Evolutionary conservation across 345 rosid genomes (phyloP).

Genomic region (Gossypium bickii): DNA sequence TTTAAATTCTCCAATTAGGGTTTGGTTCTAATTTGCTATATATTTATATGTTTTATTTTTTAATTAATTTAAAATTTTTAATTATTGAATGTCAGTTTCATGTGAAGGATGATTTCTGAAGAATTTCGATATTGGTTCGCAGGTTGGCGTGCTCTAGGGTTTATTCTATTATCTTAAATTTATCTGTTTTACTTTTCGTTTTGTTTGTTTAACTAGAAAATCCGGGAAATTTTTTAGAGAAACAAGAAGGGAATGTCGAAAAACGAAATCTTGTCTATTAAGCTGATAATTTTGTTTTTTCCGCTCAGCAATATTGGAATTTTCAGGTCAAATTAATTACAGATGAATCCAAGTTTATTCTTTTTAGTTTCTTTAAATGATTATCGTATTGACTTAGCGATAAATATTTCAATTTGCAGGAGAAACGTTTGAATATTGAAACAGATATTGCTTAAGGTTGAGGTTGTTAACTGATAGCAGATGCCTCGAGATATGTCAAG

Average conservation of each 20-base stretch:
- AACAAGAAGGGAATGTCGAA: background rate
- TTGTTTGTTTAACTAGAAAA: constrained; percentile 1
- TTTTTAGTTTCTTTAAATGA: background rate
- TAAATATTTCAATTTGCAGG: background rate
- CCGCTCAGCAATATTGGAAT: background rate
- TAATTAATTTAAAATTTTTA: background rate
- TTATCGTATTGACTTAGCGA: background rate
- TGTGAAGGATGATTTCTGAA: background rate
- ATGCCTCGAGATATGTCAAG: constrained; percentile 83
- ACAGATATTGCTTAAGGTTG: background rate
- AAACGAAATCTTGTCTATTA: no score
- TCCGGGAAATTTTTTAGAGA: background rate
- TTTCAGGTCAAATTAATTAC: constrained; percentile 6
- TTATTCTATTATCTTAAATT: background rate
- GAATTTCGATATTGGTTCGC: background rate
- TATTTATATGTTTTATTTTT: background rate
- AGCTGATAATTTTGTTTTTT: background rate
- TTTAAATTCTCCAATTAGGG: constrained; percentile 5
- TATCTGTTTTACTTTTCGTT: background rate
- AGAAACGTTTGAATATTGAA: background rate
- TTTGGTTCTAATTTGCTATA: background rate
- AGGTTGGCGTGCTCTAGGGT: constrained; percentile 1
- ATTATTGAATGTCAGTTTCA: background rate
- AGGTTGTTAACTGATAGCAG: constrained; percentile 18
- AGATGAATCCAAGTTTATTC: constrained; percentile 1